Conservation (phyloP, 2,329 filamentous ascomycete species). For the Arthrocladium fulminans region DNA sequence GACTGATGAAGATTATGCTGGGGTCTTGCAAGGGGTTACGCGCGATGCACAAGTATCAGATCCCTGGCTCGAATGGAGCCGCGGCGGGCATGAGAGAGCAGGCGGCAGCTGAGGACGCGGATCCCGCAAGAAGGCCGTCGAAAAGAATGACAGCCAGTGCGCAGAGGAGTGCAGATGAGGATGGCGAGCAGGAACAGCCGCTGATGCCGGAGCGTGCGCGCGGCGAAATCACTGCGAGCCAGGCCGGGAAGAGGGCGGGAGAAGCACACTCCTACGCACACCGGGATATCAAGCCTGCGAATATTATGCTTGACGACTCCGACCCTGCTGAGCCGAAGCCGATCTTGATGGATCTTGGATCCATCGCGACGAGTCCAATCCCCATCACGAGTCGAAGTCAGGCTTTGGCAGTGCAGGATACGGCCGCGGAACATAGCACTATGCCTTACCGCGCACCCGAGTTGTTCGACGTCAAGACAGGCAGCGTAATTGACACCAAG, state of each 20-base stretch:
- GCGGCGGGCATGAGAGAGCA: slow-evolving; percentile 47
- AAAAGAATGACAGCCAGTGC: slow-evolving; percentile 33
- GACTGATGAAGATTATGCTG: slow-evolving; percentile 80
- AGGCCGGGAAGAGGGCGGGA: slow-evolving; percentile 60
- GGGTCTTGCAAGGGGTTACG: slow-evolving; percentile 83
- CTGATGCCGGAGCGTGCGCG: slow-evolving; percentile 54
- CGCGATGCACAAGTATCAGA: slow-evolving; percentile 82
- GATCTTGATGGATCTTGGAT: slow-evolving; percentile 96
- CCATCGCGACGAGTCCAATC: slow-evolving; percentile 75
- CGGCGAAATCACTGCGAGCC: slow-evolving; percentile 58
- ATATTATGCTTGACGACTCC: slow-evolving; percentile 95
- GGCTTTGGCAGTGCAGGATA: slow-evolving; percentile 87
- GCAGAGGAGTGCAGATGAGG: slow-evolving; percentile 54
- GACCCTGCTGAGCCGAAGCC: slow-evolving; percentile 48
- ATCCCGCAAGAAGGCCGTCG: slow-evolving; percentile 29
- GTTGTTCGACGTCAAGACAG: slow-evolving; percentile 95
- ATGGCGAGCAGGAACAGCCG: slow-evolving; percentile 68
- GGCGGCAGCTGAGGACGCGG: slow-evolving; percentile 46
- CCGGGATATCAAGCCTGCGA: slow-evolving; percentile 94
- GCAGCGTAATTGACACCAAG: slow-evolving; percentile 83
- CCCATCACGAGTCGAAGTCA: slow-evolving; percentile 83
- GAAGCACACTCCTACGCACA: slow-evolving; percentile 77
- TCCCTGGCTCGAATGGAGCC: slow-evolving; percentile 45
- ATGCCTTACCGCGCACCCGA: slow-evolving; percentile 98
- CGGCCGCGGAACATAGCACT: slow-evolving; percentile 88